Conservation (phyloP, 2,329 filamentous ascomycete genomes). For the Alternaria sp. region DNA sequence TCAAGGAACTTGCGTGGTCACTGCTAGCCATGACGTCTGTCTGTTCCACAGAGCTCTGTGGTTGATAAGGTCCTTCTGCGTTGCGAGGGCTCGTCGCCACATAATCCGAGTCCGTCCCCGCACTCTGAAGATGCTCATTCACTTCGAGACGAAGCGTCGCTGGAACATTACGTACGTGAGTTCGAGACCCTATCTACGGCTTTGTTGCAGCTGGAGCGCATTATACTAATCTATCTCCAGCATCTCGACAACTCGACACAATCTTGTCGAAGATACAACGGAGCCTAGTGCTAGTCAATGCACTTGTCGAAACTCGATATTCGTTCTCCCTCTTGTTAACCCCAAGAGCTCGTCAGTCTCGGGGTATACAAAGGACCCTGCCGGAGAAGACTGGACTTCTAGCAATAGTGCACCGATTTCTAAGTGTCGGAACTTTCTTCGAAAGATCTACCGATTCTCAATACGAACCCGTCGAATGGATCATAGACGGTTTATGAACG, state of each 20-base stretch:
- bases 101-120: conserved; percentile 16
- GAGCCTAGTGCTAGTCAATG: conserved; percentile 1
- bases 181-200: background rate
- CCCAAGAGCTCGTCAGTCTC: background rate
- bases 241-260: conserved; percentile 2
- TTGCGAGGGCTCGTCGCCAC: background rate
- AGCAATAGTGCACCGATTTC: background rate
- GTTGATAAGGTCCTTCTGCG: conserved; percentile 26
- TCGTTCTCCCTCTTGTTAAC: background rate
- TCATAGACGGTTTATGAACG: background rate
- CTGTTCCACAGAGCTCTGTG: background rate
- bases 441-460: conserved; percentile 7
- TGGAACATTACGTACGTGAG: conserved; percentile 21
- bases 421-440: conserved; percentile 2
- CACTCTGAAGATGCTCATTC: conserved; percentile 19
- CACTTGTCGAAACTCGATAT: background rate
- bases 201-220: background rate
- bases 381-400: background rate
- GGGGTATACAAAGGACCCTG: background rate
- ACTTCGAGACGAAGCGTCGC: conserved; percentile 16
- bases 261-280: background rate
- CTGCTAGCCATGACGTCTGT: background rate
- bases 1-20: background rate
- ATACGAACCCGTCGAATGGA: conserved; percentile 9
- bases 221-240: conserved; percentile 11